Base-by-base conservation (phyloP, 1,284 basidiomycete genomes). In the Schizopora paradoxa region DNA sequence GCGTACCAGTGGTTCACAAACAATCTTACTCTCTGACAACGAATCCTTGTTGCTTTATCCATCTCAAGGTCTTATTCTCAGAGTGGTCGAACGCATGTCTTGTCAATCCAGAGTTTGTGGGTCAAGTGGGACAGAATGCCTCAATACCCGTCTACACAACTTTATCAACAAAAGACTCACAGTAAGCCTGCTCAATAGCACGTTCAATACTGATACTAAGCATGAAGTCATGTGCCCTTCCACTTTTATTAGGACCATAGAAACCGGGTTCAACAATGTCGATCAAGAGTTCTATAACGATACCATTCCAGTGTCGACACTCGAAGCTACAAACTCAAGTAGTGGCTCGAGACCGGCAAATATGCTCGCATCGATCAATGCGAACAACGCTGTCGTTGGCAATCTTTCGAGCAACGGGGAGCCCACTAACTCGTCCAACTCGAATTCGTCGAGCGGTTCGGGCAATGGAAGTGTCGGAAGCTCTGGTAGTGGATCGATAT, bases 131-230 rank as follows among this genome's bases (percentile, higher is more conserved):
- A 34, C 88, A 82, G 54, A 79, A 82, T 53, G 79, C 84, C 57
- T 77, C 83, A 22, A 76, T 93, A 61, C 86, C 91, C 58, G 81
- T 93, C 27, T 92, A 87, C 59, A 73, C 82, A 2, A 82, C 82
- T 0, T 76, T 77, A 49, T 70, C 72, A 18, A 61, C 64, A 19
- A 51, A 62, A 34, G 59, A 65, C 8, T 66, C 76, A 48, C 56
- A 61, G 76, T 70, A 48, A 33, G 63, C 56, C 10, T 5, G n/a
- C n/a, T 37, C 41, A 46, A 45, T 13, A 35, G 31, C 41, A 31
- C 25, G 10, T 27, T 32, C 29, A 25, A 34, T 22, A 23, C 11
- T 34, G 19, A 26, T 23, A n/a, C n/a, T n/a, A n/a, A n/a, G n/a
- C n/a, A n/a, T n/a, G n/a, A n/a, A n/a, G n/a, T n/a, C n/a, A n/a